Evolutionary conservation across 805 yeast species (phyloP), one percentile per base, ranked within the genome.

Genomic region (Debaryomyces maramus): DNA sequence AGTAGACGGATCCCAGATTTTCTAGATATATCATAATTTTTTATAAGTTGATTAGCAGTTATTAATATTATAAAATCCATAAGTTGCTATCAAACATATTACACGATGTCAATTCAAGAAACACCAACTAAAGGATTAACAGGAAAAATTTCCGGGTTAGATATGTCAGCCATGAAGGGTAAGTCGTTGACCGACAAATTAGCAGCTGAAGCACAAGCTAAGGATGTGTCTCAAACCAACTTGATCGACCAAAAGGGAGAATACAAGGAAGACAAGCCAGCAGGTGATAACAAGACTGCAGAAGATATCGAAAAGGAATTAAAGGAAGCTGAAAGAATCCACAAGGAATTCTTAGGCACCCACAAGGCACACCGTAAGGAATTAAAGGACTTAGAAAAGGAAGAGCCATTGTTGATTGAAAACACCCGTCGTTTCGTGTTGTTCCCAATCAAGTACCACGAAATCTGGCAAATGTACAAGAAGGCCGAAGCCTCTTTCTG

Each of bases 401-500:
- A 86, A 41, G 99, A 91, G 76, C 98, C 98, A 1, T 68, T 91
- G 56, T 77, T 91, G 56, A 58, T 63, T 38, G 97, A 88, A 68
- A 93, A 91, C 79, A 80, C 79, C 53, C 80, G 80, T 59, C 83
- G 99, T 62, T 89, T 88, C 58, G 97, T 93, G 38, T 72, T 91
- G 45, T 90, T 90, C 81, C 99, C 99, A 52, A 88, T 91, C 71
- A 85, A 87, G 70, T 93, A 89, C 73, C 91, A 90, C 63, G 98
- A 91, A 72, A 87, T 91, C 65, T 91, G 98, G 98, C 96, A 91
- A 68, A 90, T 95, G 77, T 91, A 91, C 72, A 91, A 91, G 77
- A 88, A 91, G 72, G 97, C 98, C 37, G 99, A 93, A 76, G 99
- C 99, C 11, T 91, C 98, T 5, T 91, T 91, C 78, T 91, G 99